Percentiles rank a stretch among this genome's conserved stretches.
phyloP scores from a whole-genome alignment of 2,329 filamentous ascomycete genomes.

The Metarhizium sp. region DNA sequence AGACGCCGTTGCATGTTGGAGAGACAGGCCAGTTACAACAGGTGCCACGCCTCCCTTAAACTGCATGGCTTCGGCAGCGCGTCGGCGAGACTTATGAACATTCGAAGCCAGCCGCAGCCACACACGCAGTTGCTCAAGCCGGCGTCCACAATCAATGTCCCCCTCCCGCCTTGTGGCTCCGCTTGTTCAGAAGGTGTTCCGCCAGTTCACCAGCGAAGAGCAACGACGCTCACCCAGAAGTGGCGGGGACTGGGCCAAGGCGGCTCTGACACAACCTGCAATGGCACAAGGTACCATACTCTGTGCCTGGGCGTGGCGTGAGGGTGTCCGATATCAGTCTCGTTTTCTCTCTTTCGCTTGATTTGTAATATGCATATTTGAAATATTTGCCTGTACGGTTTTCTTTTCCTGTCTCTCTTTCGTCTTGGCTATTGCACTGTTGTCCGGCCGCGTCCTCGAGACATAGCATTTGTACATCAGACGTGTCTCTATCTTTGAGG shows the following conservation, averaged over 20 bases:
- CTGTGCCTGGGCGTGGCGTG: background rate
- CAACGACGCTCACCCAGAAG: constrained; percentile 3
- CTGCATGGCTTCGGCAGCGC: constrained; percentile 6
- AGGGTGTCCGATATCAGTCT: background rate
- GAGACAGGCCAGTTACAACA: background rate
- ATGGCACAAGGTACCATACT: background rate
- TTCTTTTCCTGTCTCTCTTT: background rate
- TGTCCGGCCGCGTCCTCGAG: background rate
- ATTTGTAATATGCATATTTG: background rate
- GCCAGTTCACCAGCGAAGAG: constrained; percentile 4
- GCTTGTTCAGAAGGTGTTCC: background rate
- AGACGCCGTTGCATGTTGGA: background rate
- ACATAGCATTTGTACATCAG: background rate
- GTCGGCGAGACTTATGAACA: constrained; percentile 7
- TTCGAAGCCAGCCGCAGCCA: background rate
- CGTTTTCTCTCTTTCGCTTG: background rate
- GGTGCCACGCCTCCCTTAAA: background rate
- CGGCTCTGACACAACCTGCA: background rate
- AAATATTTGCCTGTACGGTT: background rate
- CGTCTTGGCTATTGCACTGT: background rate
- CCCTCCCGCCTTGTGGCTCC: background rate
- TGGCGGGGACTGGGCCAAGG: constrained; percentile 1
- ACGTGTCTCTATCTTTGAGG: background rate
- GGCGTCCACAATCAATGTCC: background rate
- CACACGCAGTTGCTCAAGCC: background rate